Base-by-base conservation (phyloP, 108 stramenopile species). In the Cyclotella choctawhatcheeana region DNA sequence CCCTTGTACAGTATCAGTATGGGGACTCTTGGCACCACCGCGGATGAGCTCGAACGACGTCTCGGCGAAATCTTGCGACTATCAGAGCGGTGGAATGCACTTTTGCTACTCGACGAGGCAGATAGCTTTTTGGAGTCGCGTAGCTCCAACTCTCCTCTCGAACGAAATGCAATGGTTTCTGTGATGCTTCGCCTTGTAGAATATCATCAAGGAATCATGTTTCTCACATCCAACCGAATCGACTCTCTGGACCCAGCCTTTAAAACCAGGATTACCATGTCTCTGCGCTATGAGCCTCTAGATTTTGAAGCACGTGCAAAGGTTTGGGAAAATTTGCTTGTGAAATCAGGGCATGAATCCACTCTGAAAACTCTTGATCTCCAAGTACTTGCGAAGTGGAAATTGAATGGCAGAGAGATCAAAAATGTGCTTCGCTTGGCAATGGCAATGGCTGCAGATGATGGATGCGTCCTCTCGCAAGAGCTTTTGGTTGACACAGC, bases 161-260 rank as follows among this genome's bases (percentile, higher is more conserved):
- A 87, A 48, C 74, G 89, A 44, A 90, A 90, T 68, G 86, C 89
- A 20, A 90, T 90, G 86, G 86, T 89, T 17, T 81, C 80, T 35
- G 86, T 90, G 13, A 90, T 90, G 89, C 84, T 90, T 17, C 61
- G 82, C 21, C 58, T 90, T 45, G 70, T 86, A 22, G 89, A 90
- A 58, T 90, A 90, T 37, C 86, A 85, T 54, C 63, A 64, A 0
- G 89, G 89, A 4, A 82, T 87, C 27, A 74, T 90, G 43, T 90
- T 90, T 61, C 71, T 90, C 43, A 90, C 89, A 4, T 76, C 75
- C 44, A 90, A 90, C 37, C 83, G 86, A 13, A 75, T 90, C 51
- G 89, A 90, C 37, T 82, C 83, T 13, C 47, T 90, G 22, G 89
- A 90, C 71, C 86, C 89, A 31, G 89, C 89, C 25, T 90, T 90